Base-by-base conservation (phyloP, 2,329 filamentous ascomycete genomes). In the Aspergillus sp. region DNA sequence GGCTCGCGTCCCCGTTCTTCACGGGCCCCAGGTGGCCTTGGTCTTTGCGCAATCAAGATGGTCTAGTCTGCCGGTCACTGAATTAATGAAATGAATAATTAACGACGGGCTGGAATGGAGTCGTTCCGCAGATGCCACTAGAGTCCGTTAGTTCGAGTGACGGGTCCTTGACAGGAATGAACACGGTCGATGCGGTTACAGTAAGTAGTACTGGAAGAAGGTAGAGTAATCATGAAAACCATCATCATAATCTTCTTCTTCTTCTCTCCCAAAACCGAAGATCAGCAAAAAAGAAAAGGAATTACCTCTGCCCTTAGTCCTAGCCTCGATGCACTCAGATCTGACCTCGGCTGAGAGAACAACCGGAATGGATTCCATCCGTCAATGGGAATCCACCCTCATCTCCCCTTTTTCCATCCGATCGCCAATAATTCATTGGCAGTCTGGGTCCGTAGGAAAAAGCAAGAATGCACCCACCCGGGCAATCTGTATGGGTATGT, bases 1-100 rank as follows among this genome's bases (percentile, higher is more conserved):
- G 61, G 63, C 52, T 57, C 49, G 18, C 32, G 16, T 42, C 52
- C 45, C 56, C 55, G 61, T 63, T 65, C 56, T 63, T 61, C 58
- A 64, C 42, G 60, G 49, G 52, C 54, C 58, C 59, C 57, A 60
- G 59, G 55, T 32, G 45, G 49, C 22, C 54, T 55, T 56, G 58
- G 60, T 51, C 52, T 60, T 58, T 58, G 58, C 55, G 54, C 56
- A 60, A 57, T 59, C 54, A 54, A 42, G 50, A 57, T 54, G 54
- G 60, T 51, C 55, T 56, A 56, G 52, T 22, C 22, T 22, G 22
- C 22, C 22, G 22, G 14, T 46, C 36, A 39, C 36, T 16, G 36
- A 39, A n/a, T 42, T 42, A 42, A 42, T 16, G 36, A n/a, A 42
- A 42, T 42, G 5, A 24, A 24, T 24, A n/a, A 42, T 42, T 42